Evolutionary conservation across 2,329 filamentous ascomycete genomes (phyloP).

Genomic region (Diaporthe capsici): DNA sequence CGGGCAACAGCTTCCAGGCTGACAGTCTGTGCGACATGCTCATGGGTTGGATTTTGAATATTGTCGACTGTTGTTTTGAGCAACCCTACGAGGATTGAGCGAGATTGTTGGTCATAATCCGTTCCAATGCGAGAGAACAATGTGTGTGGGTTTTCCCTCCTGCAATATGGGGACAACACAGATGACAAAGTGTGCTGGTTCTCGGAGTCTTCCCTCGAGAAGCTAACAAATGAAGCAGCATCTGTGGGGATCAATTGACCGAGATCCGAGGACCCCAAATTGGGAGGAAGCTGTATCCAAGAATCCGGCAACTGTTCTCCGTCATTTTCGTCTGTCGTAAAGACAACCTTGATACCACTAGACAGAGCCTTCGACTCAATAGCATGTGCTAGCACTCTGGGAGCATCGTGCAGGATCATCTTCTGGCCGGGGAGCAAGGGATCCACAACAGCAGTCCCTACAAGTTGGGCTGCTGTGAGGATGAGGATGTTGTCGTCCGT

Average conservation of each 20-base stretch:
- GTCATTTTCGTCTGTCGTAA: background rate
- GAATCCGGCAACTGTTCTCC: background rate
- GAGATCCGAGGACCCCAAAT: background rate
- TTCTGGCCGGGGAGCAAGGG: slow-evolving; percentile 5
- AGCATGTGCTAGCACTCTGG: background rate
- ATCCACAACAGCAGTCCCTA: background rate
- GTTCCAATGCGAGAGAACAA: background rate
- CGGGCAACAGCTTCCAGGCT: background rate
- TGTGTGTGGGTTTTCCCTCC: background rate
- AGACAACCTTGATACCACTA: background rate
- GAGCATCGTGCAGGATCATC: background rate
- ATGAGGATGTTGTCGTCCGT: background rate
- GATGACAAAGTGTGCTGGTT: slow-evolving; percentile 7
- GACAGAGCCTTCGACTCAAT: background rate
- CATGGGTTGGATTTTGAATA: background rate
- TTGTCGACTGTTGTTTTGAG: background rate
- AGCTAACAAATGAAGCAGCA: background rate
- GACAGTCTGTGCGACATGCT: background rate
- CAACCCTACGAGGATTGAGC: background rate
- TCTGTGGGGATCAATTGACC: background rate
- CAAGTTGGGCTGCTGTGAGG: background rate
- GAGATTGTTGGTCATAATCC: background rate
- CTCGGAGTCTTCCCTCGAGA: background rate
- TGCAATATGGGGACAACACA: background rate
- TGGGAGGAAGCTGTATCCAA: background rate